These are phyloP conservation scores for Backusella westeae DNA, from an alignment of 192 early-diverging fungal genomes.

Conservation along the genomic window DNA sequence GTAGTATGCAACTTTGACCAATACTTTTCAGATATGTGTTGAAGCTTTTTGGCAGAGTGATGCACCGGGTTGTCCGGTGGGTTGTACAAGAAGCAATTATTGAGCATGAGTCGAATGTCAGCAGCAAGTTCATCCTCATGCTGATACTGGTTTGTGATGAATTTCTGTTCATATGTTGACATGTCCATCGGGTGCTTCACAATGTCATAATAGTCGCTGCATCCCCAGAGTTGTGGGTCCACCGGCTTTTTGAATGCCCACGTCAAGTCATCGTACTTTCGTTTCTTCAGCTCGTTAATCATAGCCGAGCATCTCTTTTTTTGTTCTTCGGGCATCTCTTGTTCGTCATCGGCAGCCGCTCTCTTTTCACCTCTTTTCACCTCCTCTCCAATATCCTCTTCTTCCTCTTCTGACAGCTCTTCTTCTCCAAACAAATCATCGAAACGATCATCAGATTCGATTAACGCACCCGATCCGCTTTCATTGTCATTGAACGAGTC, in stretches of 20 bases:
- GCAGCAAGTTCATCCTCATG: conserved; percentile 57
- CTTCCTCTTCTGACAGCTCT: not conserved
- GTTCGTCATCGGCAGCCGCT: not conserved
- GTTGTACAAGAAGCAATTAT: conserved; percentile 80
- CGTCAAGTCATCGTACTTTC: conserved; percentile 4
- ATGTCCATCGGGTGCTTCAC: conserved; percentile 83
- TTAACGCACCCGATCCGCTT: not conserved
- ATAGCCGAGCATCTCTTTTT: conserved; percentile 20
- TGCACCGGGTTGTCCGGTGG: conserved; percentile 54
- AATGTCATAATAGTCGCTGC: conserved; percentile 78
- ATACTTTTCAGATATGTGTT: conserved; percentile 63
- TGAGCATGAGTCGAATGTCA: conserved; percentile 69
- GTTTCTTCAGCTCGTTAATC: conserved; percentile 27
- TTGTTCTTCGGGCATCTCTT: conserved; percentile 20
- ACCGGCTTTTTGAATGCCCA: conserved; percentile 79
- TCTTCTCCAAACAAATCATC: not conserved
- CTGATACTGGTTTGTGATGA: conserved; percentile 60
- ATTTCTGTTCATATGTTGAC: conserved; percentile 60
- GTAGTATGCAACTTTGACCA: conserved; percentile 46
- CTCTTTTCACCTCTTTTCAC: not conserved
- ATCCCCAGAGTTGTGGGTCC: conserved; percentile 73
- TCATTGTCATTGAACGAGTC: not conserved
- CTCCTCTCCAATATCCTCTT: not conserved
- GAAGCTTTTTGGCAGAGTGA: conserved; percentile 58
- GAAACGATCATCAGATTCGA: not conserved